Percentiles rank a stretch among this genome's conserved stretches.
Conservation (phyloP, 2,329 filamentous ascomycete species). For the Fusarium nematophilum region DNA sequence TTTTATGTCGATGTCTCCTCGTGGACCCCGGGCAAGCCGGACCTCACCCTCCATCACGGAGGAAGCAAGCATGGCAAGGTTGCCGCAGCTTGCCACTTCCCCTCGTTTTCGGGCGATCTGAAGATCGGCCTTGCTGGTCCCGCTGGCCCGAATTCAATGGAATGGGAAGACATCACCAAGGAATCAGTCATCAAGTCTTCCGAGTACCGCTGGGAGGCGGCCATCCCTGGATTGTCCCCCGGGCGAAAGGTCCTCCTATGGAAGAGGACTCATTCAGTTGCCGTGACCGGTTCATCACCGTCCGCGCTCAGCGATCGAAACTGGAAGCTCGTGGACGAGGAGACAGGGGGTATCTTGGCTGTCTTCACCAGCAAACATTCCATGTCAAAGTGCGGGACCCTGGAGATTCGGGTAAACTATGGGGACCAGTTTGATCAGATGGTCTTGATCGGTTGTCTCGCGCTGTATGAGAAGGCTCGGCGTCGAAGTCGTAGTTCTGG, state of each 20-base stretch:
- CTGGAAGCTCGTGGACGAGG: too few relatives aligned
- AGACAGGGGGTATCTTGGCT: too few relatives aligned
- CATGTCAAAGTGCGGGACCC: background rate
- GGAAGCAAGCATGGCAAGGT: background rate
- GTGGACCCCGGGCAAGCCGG: background rate
- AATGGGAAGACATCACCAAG: background rate
- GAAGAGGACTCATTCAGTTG: constrained; percentile 5
- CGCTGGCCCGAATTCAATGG: background rate
- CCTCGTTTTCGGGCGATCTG: background rate
- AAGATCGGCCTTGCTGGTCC: background rate
- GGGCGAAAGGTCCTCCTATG: background rate
- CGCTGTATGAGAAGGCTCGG: background rate
- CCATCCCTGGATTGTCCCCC: background rate
- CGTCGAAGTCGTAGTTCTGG: background rate
- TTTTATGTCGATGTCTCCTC: background rate
- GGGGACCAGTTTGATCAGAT: background rate
- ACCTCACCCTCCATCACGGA: background rate
- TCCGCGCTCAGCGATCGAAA: background rate
- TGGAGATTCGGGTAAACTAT: background rate
- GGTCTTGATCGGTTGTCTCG: background rate
- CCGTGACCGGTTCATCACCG: background rate
- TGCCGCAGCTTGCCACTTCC: background rate
- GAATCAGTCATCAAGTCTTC: background rate
- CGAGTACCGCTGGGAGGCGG: constrained; percentile 1
- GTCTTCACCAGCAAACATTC: background rate